phyloP scores from a whole-genome alignment of 1,284 basidiomycete genomes.

The Tilletia caries region DNA sequence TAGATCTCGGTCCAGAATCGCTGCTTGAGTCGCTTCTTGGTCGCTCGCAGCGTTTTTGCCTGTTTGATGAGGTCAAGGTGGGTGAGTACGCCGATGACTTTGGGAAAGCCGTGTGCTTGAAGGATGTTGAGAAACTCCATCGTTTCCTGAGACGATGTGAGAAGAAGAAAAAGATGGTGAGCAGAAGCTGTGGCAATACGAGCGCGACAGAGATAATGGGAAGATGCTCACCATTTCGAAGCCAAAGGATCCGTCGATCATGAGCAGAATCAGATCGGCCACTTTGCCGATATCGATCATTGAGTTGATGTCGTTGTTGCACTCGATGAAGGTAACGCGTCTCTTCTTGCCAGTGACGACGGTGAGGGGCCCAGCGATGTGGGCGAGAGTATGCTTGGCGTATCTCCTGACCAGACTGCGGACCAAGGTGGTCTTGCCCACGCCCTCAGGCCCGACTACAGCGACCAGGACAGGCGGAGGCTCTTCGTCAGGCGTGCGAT shows the following conservation, averaged over 20 bases:
- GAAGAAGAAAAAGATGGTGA: not conserved
- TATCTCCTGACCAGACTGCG: constrained; percentile 87
- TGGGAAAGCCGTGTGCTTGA: constrained; percentile 95
- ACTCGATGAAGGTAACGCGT: constrained; percentile 91
- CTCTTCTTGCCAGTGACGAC: constrained; percentile 88
- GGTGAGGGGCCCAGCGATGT: constrained; percentile 89
- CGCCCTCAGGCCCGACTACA: constrained; percentile 94
- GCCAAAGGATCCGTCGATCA: constrained; percentile 96
- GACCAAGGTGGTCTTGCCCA: constrained; percentile 89
- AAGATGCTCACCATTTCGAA: constrained; percentile 80
- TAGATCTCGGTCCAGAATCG: constrained; percentile 99
- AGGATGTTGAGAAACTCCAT: constrained; percentile 98
- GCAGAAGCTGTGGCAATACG: too few species aligned
- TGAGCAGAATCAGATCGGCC: constrained; percentile 88
- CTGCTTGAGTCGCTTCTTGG: constrained; percentile 93
- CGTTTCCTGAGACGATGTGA: constrained; percentile 68
- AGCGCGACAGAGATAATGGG: not conserved
- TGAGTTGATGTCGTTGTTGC: constrained; percentile 93
- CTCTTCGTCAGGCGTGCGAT: constrained; percentile 77
- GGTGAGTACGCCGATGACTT: constrained; percentile 92
- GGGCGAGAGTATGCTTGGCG: constrained; percentile 87
- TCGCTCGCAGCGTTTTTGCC: constrained; percentile 75
- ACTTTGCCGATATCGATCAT: constrained; percentile 98
- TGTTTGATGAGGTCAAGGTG: constrained; percentile 98
- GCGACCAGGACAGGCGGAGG: constrained; percentile 93